Evolutionary conservation across 768 basidiomycete genomes (phyloP), one percentile per base, ranked within the genome.

Genomic region (Clathrus columnatus): DNA sequence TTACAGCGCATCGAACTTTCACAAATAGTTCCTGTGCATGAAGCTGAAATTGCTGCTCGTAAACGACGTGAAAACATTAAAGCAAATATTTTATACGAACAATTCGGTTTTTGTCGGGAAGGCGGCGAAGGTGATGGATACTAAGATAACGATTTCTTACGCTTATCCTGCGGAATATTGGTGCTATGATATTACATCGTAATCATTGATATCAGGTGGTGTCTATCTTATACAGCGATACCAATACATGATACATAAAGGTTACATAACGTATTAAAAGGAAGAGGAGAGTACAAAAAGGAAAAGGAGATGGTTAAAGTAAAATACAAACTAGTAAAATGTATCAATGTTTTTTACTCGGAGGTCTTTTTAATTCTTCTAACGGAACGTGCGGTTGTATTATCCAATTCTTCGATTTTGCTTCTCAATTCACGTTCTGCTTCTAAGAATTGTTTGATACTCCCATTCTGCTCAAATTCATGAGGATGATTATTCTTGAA

Each of bases 111-210:
- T 69, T 91, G 85, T 66, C 91, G 85, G 67, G 95, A 97, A 68
- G 93, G 92, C 10, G 90, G 91, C 32, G 95, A 97, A 72, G 94
- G 94, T 7, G 95, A 97, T 68, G 91, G 91, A 10, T 98, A 97
- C 69, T 96, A 71, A 50, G 44, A 1, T 21, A 61, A 32, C 42
- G 24, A 26, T 27, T 5, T 28, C 30, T 7, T 43, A 51, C 27
- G 17, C 17, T 43, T 36, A 20, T 47, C 23, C 44, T 54, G 57
- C 42, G 49, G 46, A 27, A 36, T 46, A 26, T 46, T 8, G 20
- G 14, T 28, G n/a, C 24, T 26, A 30, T 55, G 18, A 7, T 29
- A 18, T 27, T 28, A 7, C n/a, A 17, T 10, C 24, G 21, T 18
- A 52, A 18, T 36, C 8, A 52, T 52, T 8, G 5, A 52, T 21